Evolutionary conservation across 345 rosid genomes (phyloP).

Genomic region (Ceriops zippeliana): DNA sequence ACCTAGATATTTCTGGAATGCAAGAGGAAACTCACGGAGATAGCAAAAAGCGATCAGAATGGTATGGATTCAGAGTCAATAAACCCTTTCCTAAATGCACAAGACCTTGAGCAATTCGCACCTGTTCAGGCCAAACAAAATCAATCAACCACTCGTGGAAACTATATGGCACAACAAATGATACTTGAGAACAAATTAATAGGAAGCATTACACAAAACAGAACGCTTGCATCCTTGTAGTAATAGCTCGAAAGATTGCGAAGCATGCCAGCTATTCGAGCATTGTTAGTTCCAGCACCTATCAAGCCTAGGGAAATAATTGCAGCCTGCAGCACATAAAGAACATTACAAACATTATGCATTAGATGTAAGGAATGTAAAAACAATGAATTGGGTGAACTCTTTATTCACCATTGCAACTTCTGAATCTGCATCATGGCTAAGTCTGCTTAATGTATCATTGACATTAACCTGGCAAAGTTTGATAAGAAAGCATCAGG

Average conservation of each 20-base stretch:
- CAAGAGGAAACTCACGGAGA: slow-evolving; percentile 62
- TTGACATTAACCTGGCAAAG: slow-evolving; percentile 76
- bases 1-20: neutral
- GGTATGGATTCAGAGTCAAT: slow-evolving; percentile 83
- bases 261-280: slow-evolving; percentile 95
- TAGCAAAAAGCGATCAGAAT: slow-evolving; percentile 80
- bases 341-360: slow-evolving; percentile 11
- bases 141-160: slow-evolving; percentile 7
- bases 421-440: slow-evolving; percentile 96
- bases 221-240: slow-evolving; percentile 83
- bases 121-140: slow-evolving; percentile 44
- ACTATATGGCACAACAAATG: neutral
- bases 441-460: slow-evolving; percentile 95
- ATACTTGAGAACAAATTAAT: neutral
- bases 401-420: slow-evolving; percentile 78
- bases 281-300: slow-evolving; percentile 96
- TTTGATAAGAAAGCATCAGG: neutral
- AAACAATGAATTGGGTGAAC: slow-evolving; percentile 3
- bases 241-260: slow-evolving; percentile 93
- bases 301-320: slow-evolving; percentile 89
- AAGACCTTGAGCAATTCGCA: slow-evolving; percentile 90
- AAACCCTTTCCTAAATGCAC: slow-evolving; percentile 96
- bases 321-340: slow-evolving; percentile 60
- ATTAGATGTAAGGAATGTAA: neutral
- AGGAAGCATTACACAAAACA: slow-evolving; percentile 70